Conservation (phyloP, 805 yeast genomes). For the Spathaspora arborariae region DNA sequence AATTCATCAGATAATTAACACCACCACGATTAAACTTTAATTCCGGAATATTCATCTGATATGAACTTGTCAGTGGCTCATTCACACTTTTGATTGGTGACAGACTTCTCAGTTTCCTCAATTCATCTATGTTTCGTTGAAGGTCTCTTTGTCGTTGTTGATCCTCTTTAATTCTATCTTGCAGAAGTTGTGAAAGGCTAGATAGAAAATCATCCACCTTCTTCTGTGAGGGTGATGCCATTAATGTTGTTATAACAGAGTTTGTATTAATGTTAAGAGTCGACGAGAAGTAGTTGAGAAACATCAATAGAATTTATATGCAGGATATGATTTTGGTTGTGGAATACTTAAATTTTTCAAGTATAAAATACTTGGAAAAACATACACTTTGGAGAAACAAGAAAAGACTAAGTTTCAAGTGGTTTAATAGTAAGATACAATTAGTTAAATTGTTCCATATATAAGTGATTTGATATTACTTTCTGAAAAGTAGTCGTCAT, state of each 20-base stretch:
- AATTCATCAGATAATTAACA: constrained; percentile 9
- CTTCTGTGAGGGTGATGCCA: constrained; percentile 24
- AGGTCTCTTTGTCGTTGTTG: constrained; percentile 31
- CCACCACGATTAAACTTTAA: constrained; percentile 8
- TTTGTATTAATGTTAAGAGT: background rate
- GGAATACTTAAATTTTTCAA: background rate
- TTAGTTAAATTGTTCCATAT: too few relatives aligned
- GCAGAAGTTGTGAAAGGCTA: constrained; percentile 33
- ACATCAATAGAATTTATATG: background rate
- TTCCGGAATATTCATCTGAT: constrained; percentile 6
- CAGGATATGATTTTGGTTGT: background rate
- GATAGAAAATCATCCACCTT: constrained; percentile 38
- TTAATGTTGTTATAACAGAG: background rate
- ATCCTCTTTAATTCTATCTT: constrained; percentile 30
- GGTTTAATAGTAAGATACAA: too few relatives aligned
- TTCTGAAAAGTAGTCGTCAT: too few relatives aligned
- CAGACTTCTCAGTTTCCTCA: constrained; percentile 20
- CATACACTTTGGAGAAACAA: too few relatives aligned
- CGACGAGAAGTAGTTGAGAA: background rate
- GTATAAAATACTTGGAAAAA: background rate
- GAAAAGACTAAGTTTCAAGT: too few relatives aligned
- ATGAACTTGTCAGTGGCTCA: background rate
- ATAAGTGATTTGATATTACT: too few relatives aligned
- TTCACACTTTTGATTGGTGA: constrained; percentile 16
- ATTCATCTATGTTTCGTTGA: constrained; percentile 28